A percentile compares a stretch with the other conserved stretches of the same genome.
phyloP scores from a whole-genome alignment of 2,329 filamentous ascomycete species.

The Ophiosphaerella korrae region DNA sequence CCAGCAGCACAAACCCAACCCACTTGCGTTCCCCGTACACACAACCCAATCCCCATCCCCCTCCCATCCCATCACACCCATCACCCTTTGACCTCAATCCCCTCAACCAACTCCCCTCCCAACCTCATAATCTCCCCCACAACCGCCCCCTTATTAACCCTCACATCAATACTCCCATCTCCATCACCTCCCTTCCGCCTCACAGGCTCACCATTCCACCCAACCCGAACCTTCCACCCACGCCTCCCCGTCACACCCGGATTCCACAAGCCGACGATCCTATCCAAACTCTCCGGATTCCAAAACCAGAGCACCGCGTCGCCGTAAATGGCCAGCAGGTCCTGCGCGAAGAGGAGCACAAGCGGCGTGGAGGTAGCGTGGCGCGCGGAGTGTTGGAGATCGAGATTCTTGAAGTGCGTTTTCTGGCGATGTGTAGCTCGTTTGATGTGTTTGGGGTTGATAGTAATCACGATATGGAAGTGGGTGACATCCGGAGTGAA shows the following conservation, averaged over 20 bases:
- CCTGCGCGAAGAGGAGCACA: conserved; percentile 65
- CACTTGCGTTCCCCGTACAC: too few relatives aligned
- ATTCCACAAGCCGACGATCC: conserved; percentile 70
- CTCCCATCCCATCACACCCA: background rate
- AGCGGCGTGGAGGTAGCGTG: conserved; percentile 61
- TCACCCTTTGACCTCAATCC: conserved; percentile 29
- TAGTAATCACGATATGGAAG: conserved; percentile 83
- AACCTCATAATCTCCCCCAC: conserved; percentile 62
- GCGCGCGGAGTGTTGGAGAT: conserved; percentile 52
- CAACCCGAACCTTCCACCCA: conserved; percentile 72
- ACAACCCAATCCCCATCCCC: too few relatives aligned
- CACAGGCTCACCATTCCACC: conserved; percentile 68
- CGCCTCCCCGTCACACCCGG: conserved; percentile 58
- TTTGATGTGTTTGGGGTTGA: conserved; percentile 61
- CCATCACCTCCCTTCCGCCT: conserved; percentile 27
- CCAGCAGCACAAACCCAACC: too few relatives aligned
- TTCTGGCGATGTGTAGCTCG: conserved; percentile 30
- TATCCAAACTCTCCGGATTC: conserved; percentile 62
- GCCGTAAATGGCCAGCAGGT: conserved; percentile 70
- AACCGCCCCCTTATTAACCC: conserved; percentile 70
- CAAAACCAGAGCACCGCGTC: conserved; percentile 80
- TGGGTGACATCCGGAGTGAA: conserved; percentile 76
- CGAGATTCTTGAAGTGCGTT: conserved; percentile 80
- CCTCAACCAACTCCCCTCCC: conserved; percentile 63
- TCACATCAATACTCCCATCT: conserved; percentile 56